Conservation (phyloP, 306 rosid species). For the Cyclanthera cordifolia region DNA sequence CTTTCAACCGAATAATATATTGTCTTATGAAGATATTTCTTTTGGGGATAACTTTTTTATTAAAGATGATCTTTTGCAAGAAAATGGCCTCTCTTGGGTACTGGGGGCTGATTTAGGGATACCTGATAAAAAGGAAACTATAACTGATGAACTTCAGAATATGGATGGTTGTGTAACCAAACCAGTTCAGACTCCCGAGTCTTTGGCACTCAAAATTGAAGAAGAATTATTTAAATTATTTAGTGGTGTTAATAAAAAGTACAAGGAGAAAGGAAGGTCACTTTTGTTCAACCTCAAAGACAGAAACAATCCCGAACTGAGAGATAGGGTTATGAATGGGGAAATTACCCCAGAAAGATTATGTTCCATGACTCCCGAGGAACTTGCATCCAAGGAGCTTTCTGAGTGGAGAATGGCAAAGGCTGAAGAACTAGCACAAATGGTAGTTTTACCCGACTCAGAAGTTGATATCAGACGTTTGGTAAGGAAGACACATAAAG, state of each 20-base stretch:
- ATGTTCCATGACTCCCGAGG: constrained; percentile 95
- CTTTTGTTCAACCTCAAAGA: constrained; percentile 92
- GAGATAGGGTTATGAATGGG: constrained; percentile 86
- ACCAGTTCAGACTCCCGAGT: constrained; percentile 33
- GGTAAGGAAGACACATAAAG: constrained; percentile 91
- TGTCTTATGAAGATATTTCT: constrained; percentile 63
- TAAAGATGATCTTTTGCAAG: constrained; percentile 89
- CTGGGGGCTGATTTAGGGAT: constrained; percentile 49
- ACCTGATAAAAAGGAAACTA: constrained; percentile 29
- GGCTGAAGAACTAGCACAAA: constrained; percentile 96
- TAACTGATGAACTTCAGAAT: constrained; percentile 29
- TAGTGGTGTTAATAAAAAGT: constrained; percentile 97
- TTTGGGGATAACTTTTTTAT: constrained; percentile 61
- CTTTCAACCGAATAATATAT: constrained; percentile 41
- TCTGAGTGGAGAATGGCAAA: constrained; percentile 97
- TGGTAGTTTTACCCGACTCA: constrained; percentile 83
- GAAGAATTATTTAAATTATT: constrained; percentile 79
- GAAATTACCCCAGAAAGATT: constrained; percentile 62
- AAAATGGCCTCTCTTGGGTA: constrained; percentile 96
- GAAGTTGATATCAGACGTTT: constrained; percentile 76
- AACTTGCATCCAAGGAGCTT: constrained; percentile 98
- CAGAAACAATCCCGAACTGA: constrained; percentile 82
- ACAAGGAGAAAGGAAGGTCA: constrained; percentile 97
- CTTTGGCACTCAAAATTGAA: constrained; percentile 61
- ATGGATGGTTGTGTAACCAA: constrained; percentile 25